Evolutionary conservation across 768 basidiomycete species (phyloP).

Genomic region (Auriscalpium vulgare): DNA sequence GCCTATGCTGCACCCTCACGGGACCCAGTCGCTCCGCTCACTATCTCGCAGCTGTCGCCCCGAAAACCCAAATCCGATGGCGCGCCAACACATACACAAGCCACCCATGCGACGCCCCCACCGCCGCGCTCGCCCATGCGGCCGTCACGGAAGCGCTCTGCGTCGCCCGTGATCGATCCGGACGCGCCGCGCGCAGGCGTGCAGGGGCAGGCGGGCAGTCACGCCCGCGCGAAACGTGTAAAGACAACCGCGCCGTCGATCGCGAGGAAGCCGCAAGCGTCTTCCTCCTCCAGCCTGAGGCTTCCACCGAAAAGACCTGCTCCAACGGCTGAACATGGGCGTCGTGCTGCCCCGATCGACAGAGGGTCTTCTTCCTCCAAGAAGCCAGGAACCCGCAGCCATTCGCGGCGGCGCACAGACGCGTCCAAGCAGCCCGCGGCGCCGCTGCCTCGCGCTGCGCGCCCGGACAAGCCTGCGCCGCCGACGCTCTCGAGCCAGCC

Average conservation of each 20-base stretch:
- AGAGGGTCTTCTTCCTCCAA: not conserved
- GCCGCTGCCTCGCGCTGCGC: conserved; percentile 19
- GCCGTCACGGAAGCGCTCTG: conserved; percentile 41
- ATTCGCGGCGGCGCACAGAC: conserved; percentile 4
- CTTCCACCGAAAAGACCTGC: conserved; percentile 3
- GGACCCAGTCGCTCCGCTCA: not conserved
- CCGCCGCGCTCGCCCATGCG: conserved; percentile 30
- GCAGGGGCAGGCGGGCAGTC: conserved; percentile 7
- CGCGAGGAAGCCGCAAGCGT: conserved; percentile 11
- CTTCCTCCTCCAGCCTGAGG: not conserved
- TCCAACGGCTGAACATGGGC: conserved; percentile 3
- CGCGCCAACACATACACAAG: not conserved
- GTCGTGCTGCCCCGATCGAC: not conserved
- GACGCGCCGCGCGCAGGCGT: conserved; percentile 24
- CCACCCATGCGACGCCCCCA: conserved; percentile 6
- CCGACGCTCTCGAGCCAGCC: not conserved
- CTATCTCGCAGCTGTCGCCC: conserved; percentile 1
- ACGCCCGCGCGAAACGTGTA: conserved; percentile 1
- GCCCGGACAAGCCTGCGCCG: not conserved
- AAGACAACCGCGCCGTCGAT: conserved; percentile 14
- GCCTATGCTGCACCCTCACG: not conserved
- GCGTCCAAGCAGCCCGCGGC: conserved; percentile 3
- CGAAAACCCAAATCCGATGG: not conserved
- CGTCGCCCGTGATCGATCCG: conserved; percentile 18
- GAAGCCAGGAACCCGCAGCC: conserved; percentile 2